Base-by-base conservation (phyloP, 2,329 filamentous ascomycete species). In the Trichophyton benhamiae region DNA sequence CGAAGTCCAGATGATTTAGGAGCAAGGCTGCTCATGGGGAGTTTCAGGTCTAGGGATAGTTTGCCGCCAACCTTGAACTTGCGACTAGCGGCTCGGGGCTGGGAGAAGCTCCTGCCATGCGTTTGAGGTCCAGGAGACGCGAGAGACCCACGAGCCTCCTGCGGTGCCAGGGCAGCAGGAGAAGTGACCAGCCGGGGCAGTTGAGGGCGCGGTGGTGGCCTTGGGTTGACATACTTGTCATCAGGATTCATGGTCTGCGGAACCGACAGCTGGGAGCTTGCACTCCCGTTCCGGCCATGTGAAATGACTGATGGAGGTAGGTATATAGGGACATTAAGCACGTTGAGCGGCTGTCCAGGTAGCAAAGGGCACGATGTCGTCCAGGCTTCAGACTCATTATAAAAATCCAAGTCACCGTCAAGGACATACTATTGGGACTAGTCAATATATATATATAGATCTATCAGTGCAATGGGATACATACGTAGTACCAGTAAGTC, bases 401-500 rank as follows among this genome's bases (percentile, higher is more conserved):
- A 84, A 59, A 83, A 84, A 74, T 96, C 91, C 38, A 84, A 79
- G 57, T 87, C 84, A 66, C 87, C 85, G 73, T 96, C 85, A 48
- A 96, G 74, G 71, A 91, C 85, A 75, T 96, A 96, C 88, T 95
- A 72, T 60, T 22, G n/a, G n/a, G n/a, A n/a, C n/a, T n/a, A n/a
- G n/a, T 48, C 53, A 57, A 38, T 57, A 30, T 30, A 33, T 33
- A 33, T 30, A 57, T 20, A 20, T 20, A 6, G 17, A 15, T 49
- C 3, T 17, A n/a, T 17, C 62, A 41, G 33, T 58, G 49, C 22
- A 58, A 52, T 58, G 48, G 33, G 25, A 57, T 52, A 80, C 88
- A 76, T 78, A 95, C 90, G 76, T 94, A 96, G 79, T 95, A 97
- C 82, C 92, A 96, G 75, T 96, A 96, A 15, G 87, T 94, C 63